These are phyloP conservation scores for Penicillium verhagenii DNA, from an alignment of 495 filamentous ascomycete genomes.

Conservation along the genomic window DNA sequence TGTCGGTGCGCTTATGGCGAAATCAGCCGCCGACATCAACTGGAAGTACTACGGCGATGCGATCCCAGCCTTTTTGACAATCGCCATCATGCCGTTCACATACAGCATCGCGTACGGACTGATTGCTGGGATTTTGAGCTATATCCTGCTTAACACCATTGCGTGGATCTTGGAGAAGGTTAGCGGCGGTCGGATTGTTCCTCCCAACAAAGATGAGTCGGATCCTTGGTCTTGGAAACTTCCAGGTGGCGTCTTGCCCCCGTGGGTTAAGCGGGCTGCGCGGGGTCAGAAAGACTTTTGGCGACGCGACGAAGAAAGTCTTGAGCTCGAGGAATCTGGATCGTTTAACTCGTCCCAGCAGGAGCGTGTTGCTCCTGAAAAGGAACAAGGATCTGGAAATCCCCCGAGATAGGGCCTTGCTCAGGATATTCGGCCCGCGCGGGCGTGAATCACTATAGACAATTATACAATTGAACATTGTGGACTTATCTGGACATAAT, in stretches of 20 bases:
- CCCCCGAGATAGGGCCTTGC: background rate
- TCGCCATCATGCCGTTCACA: conserved; percentile 83
- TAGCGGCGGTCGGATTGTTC: conserved; percentile 66
- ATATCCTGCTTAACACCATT: conserved; percentile 64
- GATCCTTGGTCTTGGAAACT: conserved; percentile 72
- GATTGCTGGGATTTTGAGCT: conserved; percentile 74
- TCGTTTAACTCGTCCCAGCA: conserved; percentile 16
- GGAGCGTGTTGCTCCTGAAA: conserved; percentile 15
- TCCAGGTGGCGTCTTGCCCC: conserved; percentile 65
- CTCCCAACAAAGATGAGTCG: conserved; percentile 67
- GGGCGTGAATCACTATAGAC: too few species aligned
- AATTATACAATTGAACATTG: background rate
- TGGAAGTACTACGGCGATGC: conserved; percentile 78
- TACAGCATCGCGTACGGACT: conserved; percentile 79
- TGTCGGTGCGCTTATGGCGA: conserved; percentile 78
- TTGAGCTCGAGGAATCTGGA: conserved; percentile 1
- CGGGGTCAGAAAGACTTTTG: conserved; percentile 70
- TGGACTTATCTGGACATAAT: too few species aligned
- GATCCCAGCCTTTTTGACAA: conserved; percentile 76
- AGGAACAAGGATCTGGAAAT: background rate
- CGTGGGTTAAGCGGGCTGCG: conserved; percentile 60
- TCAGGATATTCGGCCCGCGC: background rate
- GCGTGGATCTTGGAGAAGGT: conserved; percentile 63
- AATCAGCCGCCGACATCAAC: conserved; percentile 74
- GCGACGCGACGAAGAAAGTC: conserved; percentile 41